These are phyloP conservation scores for Fusarium sp. DNA, from an alignment of 2,329 filamentous ascomycete genomes.

Conservation along the genomic window DNA sequence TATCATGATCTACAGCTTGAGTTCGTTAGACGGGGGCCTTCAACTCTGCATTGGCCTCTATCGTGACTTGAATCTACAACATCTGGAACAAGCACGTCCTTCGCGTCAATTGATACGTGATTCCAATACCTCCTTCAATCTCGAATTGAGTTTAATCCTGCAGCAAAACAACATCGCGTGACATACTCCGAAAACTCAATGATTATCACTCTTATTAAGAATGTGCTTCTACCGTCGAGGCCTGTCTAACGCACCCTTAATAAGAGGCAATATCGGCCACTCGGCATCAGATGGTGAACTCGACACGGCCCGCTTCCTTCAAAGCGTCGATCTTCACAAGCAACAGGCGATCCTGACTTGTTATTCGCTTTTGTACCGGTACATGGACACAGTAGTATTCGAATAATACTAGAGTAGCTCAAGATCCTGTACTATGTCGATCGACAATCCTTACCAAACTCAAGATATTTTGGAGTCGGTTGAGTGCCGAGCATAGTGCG, in stretches of 20 bases:
- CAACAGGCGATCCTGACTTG: constrained; percentile 15
- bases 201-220: too few relatives aligned
- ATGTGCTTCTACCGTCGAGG: constrained; percentile 5
- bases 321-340: constrained; percentile 19
- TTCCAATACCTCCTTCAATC: too few relatives aligned
- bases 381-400: too few relatives aligned
- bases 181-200: not conserved
- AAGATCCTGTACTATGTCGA: too few relatives aligned
- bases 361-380: constrained; percentile 4
- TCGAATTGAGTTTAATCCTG: not conserved
- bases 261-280: not conserved
- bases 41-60: not conserved
- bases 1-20: constrained; percentile 5
- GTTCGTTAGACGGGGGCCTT: constrained; percentile 1
- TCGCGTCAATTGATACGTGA: too few relatives aligned
- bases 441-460: too few relatives aligned
- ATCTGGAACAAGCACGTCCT: not conserved
- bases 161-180: not conserved
- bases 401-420: too few relatives aligned
- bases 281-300: constrained; percentile 6
- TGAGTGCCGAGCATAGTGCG: too few relatives aligned
- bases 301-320: constrained; percentile 16
- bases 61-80: not conserved
- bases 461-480: too few relatives aligned
- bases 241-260: not conserved